Base-by-base conservation (phyloP, 2,329 filamentous ascomycete species). In the Fusarium abutilonis region DNA sequence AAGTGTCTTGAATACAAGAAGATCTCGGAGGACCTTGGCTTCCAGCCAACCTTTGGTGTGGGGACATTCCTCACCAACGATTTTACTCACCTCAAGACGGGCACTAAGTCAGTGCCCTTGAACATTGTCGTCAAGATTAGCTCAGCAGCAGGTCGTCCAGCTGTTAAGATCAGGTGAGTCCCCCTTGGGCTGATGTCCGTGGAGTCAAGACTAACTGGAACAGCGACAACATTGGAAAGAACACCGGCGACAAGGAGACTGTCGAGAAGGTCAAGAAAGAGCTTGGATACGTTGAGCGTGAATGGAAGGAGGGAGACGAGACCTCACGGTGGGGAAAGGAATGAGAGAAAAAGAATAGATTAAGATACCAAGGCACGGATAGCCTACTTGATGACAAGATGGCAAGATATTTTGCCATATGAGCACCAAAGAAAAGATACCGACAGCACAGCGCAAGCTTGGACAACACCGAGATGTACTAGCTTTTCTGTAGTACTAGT, bases 51-150 rank as follows among this genome's bases (percentile, higher is more conserved):
- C 0, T 99, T 99, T 78, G 95, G 95, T 59, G 91, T 99, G 1
- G 95, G 95, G 5, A 99, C 95, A 0, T 98, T 92, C 77, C 83
- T 99, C 70, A 99, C 95, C 4, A 97, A 99, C 72, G 95, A 99
- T 76, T 99, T 95, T 74, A 80, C 79, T n/a, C 86, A 90, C 64
- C 79, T 84, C 59, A 86, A 82, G 32, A 90, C 88, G 1, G 88
- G 89, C 35, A 87, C 87, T 67, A 98, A 97, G 77, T 97, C 93
- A 1, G 86, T 88, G 14, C 95, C 95, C 0, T 80, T 99, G 51
- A 99, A 99, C 72, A 99, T 99, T 70, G 95, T 99, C 67, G 97
- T 99, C 79, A 99, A 99, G 79, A 84, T 99, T 59, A 92, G 91
- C 61, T 93, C 91, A 9, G 95, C 93, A 0, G 86, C 82, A 13